Base-by-base conservation (phyloP, 495 filamentous ascomycete species). In the Trichoderma gamsii region DNA sequence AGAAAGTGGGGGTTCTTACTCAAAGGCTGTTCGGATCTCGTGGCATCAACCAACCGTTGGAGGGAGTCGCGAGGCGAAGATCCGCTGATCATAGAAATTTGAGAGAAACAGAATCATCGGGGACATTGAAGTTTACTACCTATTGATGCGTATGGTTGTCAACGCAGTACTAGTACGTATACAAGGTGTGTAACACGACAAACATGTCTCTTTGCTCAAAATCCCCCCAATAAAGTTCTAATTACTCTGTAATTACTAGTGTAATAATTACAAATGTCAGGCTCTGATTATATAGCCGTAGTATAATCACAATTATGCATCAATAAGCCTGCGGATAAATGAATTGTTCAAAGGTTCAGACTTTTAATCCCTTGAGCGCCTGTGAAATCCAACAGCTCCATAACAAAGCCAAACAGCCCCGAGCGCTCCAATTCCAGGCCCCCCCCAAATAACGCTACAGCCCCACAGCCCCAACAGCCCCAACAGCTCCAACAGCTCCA, bases 1-100 rank as follows among this genome's bases (percentile, higher is more conserved):
- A 76, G 75, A 67, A 83, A 83, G 35, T 85, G 82, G 81, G 74
- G 79, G 2, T 85, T 81, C 75, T 70, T 85, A 23, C 70, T 86
- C 11, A 72, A 78, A n/a, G 83, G 82, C 23, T 85, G 83, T 75
- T 73, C 75, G 7, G 77, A 79, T 59, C 67, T 85, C 67, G 72
- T 85, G 68, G 73, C 76, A 61, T 72, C 79, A 3, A 85, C 83
- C 9, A 86, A 86, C 73, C 72, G 74, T 32, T 85, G 81, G 81
- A 77, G 84, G 18, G 75, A 75, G 61, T 66, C 70, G 38, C 74
- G 83, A 38, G 83, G 83, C 8, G 83, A 86, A 66, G 81, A 80
- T 64, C 71, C 76, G 64, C 76, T 85, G 49, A 76, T 82, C 66
- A 70, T 80, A 66, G 82, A 84, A 69, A 67, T 83, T 41, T 75